Evolutionary conservation across 805 yeast genomes (phyloP).

Genomic region (Zygotorulaspora sp.): DNA sequence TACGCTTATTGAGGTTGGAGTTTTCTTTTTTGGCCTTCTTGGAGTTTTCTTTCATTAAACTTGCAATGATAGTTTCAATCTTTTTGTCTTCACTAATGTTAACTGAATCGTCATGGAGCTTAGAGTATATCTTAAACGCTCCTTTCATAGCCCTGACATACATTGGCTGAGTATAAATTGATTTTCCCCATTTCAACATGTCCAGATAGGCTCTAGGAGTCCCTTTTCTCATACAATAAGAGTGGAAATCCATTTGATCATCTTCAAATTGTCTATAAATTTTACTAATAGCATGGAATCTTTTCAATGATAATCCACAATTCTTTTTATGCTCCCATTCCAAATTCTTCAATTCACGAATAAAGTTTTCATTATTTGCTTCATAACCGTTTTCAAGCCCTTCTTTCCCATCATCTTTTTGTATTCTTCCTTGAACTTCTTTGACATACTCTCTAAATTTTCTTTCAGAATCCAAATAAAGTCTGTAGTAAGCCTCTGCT

Average conservation of each 20-base stretch:
- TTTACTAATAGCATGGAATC: constrained; percentile 62
- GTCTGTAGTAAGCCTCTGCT: constrained; percentile 74
- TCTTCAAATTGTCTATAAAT: constrained; percentile 65
- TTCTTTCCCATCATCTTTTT: constrained; percentile 8
- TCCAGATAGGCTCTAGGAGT: constrained; percentile 79
- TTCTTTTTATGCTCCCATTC: constrained; percentile 44
- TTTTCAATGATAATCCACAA: constrained; percentile 72
- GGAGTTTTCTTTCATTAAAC: constrained; percentile 30
- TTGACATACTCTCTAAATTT: constrained; percentile 18
- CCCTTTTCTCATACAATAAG: constrained; percentile 85
- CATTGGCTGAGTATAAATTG: constrained; percentile 61
- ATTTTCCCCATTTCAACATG: constrained; percentile 79
- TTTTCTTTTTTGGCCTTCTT: constrained; percentile 58
- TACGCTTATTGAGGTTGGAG: constrained; percentile 45
- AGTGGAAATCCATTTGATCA: constrained; percentile 94
- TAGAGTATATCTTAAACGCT: constrained; percentile 53
- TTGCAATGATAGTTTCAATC: constrained; percentile 10
- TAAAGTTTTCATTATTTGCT: constrained; percentile 28
- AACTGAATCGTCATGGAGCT: constrained; percentile 24
- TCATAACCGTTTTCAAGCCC: constrained; percentile 17
- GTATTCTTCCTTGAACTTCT: constrained; percentile 12
- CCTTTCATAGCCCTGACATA: constrained; percentile 69
- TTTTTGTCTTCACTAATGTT: constrained; percentile 12
- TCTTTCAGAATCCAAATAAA: constrained; percentile 40
- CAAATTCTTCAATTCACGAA: constrained; percentile 35